These are phyloP conservation scores for Nothomitra cinnamomea DNA, from an alignment of 2,329 filamentous ascomycete genomes.

Conservation along the genomic window DNA sequence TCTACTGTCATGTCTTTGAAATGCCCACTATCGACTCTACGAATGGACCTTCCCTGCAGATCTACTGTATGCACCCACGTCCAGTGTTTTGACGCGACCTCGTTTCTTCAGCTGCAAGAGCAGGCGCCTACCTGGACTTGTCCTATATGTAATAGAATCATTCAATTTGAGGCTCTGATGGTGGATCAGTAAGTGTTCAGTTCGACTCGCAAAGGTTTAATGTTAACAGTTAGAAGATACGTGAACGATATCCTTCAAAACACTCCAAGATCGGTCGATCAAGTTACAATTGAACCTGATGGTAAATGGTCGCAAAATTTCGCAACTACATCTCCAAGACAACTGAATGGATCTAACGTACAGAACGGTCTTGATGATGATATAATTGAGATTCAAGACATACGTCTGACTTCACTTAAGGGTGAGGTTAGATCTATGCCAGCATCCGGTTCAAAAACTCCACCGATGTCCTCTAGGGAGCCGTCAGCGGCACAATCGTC, in stretches of 20 bases:
- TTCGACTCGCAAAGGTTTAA: neutral
- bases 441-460: constrained; percentile 18
- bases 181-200: constrained; percentile 58
- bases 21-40: constrained; percentile 75
- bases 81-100: constrained; percentile 86
- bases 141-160: constrained; percentile 74
- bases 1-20: constrained; percentile 82
- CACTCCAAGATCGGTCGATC: constrained; percentile 55
- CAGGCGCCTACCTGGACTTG: constrained; percentile 96
- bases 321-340: constrained; percentile 12
- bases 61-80: constrained; percentile 70
- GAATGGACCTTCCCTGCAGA: constrained; percentile 65
- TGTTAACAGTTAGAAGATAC: constrained; percentile 39
- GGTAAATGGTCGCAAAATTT: constrained; percentile 52
- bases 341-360: constrained; percentile 15
- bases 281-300: constrained; percentile 78
- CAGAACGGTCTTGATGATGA: constrained; percentile 29
- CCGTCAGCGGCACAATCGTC: constrained; percentile 23
- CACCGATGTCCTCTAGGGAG: constrained; percentile 16
- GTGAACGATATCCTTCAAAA: constrained; percentile 70
- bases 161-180: constrained; percentile 65
- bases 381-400: constrained; percentile 31
- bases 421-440: constrained; percentile 19
- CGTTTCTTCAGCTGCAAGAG: constrained; percentile 85
- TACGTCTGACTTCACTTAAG: constrained; percentile 21